Base-by-base conservation (phyloP, 176 grass and related monocot species). In the Poa annua region DNA sequence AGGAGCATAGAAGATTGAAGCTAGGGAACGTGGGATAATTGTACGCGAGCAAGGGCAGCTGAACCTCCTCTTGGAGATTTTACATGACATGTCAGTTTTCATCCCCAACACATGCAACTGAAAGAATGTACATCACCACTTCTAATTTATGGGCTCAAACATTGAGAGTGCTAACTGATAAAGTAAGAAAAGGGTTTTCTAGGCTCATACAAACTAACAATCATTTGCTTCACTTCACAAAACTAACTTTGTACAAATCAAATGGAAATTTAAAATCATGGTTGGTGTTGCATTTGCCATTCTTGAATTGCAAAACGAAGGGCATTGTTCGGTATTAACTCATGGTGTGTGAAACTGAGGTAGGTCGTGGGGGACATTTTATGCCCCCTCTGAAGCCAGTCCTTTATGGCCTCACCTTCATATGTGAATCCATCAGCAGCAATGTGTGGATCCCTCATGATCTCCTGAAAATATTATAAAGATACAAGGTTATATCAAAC, bases 361-460 rank as follows among this genome's bases (percentile, higher is more conserved):
- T 88, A 87, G 39, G 85, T 88, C 67, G 48, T 77, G 51, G 85
- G 89, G n/a, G 89, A 91, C 24, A 55, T 81, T 38, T 34, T 55
- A 3, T 81, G 74, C 0, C 81, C 85, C 16, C 85, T 76, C 59
- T 71, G 54, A 67, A 91, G 60, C 85, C 81, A 88, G 44, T 83
- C 85, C 84, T 81, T 88, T 65, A 91, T 91, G 42, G 33, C 65
- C 5, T 80, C 71, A 26, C 80, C 89, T 91, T 91, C 89, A 45
- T 91, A 88, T 53, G 89, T 91, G 85, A 81, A 91, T 66, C 89
- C 85, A 81, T 91, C 81, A 11, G 74, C 68, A 22, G 89, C 85
- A 54, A 91, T 88, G 5, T 81, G 75, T 52, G 85, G 85, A 80
- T 91, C 89, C 56, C 7, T 79, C 89, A 91, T 88, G 39, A 81